Base-by-base conservation (phyloP, 768 basidiomycete genomes). In the Leccinum subgranulosum region DNA sequence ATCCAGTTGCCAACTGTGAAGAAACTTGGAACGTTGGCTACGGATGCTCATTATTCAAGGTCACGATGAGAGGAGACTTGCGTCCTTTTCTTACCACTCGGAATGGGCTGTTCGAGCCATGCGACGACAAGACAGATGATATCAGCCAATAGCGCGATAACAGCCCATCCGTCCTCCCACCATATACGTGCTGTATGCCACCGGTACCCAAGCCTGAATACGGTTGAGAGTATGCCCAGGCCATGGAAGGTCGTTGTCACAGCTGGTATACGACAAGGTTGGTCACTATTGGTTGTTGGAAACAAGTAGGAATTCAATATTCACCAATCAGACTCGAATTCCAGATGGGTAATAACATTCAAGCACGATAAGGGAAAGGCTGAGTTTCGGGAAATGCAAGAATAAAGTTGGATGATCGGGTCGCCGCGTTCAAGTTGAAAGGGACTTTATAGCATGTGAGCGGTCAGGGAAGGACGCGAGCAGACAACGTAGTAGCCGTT, bases 201-300 rank as follows among this genome's bases (percentile, higher is more conserved):
- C 21, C 53, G 41, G 33, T 56, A 25, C 28, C 29, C 43, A 55
- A 56, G 52, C 52, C 52, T 31, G 41, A 55, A 27, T 23, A 56
- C 1, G 6, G 41, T 56, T 33, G 53, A 56, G 29, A 43, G 11
- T 25, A 56, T 56, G 29, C 25, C 54, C 31, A 56, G 15, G 25
- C 53, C 10, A 17, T 56, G 31, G 41, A 56, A 56, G 5, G 55
- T 33, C 6, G 54, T 33, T 27, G 53, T 31, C 31, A 33, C 10
- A 21, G 55, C 55, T 43, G 25, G 19, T 34, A 33, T n/a, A 54
- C 6, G 21, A 17, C 19, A 23, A 53, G 12, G 14, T 27, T 56
- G 7, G 29, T 55, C 53, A 43, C 11, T 9, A 14, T 21, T 4
- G n/a, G 2, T 15, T 15, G 5, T n/a, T 56, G n/a, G 17, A 19